A percentile compares a stretch with the other conserved stretches of the same genome.
Conservation (phyloP, 2,329 filamentous ascomycete species). For the Coccinonectria pachysandricola region DNA sequence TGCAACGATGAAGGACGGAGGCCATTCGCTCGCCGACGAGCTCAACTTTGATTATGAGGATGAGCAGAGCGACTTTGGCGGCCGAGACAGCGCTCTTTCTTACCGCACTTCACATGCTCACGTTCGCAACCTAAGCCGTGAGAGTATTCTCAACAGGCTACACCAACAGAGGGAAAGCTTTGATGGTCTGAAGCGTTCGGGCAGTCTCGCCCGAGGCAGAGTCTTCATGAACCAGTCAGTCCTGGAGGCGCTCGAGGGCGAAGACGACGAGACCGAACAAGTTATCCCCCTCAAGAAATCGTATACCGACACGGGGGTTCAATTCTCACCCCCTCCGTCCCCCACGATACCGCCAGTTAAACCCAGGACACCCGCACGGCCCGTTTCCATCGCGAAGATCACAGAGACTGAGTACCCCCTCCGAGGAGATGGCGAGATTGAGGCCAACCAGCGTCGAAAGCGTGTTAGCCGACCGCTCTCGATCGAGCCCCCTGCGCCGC, state of each 20-base stretch:
- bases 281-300: slow-evolving; percentile 29
- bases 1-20: slow-evolving; percentile 47
- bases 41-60: slow-evolving; percentile 79
- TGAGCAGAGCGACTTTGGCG: slow-evolving; percentile 60
- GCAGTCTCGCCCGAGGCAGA: slow-evolving; percentile 43
- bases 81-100: slow-evolving; percentile 52
- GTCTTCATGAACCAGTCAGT: slow-evolving; percentile 44
- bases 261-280: slow-evolving; percentile 42
- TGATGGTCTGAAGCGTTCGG: slow-evolving; percentile 46
- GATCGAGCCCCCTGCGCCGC: slow-evolving; percentile 35
- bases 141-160: slow-evolving; percentile 38
- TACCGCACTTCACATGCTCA: slow-evolving; percentile 34
- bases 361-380: slow-evolving; percentile 33
- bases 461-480: slow-evolving; percentile 44
- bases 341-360: slow-evolving; percentile 40
- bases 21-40: slow-evolving; percentile 80
- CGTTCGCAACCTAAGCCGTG: slow-evolving; percentile 45
- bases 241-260: slow-evolving; percentile 45
- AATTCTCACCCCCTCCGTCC: slow-evolving; percentile 75
- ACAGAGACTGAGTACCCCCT: slow-evolving; percentile 32
- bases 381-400: slow-evolving; percentile 25
- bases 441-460: slow-evolving; percentile 66
- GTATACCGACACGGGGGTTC: slow-evolving; percentile 68
- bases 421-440: slow-evolving; percentile 47
- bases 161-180: slow-evolving; percentile 48